Conservation (phyloP, 2,329 filamentous ascomycete genomes). For the Neofusicoccum ribis region DNA sequence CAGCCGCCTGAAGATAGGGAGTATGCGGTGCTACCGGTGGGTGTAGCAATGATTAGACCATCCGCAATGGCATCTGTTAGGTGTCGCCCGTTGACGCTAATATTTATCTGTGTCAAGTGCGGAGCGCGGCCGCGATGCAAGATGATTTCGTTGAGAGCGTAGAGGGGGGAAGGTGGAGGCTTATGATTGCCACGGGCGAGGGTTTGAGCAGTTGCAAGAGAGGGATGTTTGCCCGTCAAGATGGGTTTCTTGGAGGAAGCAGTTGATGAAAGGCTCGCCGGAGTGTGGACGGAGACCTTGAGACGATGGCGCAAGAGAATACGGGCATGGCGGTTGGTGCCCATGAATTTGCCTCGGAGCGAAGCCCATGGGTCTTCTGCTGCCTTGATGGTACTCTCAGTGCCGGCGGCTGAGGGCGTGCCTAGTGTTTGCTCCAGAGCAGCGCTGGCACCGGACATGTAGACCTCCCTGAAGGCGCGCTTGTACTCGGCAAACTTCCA, state of each 20-base stretch:
- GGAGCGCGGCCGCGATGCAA: conserved; percentile 88
- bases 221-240: conserved; percentile 20
- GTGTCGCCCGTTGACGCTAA: conserved; percentile 85
- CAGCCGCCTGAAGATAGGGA: conserved; percentile 88
- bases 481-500: conserved; percentile 96
- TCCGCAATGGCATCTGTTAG: conserved; percentile 93
- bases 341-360: conserved; percentile 78
- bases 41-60: conserved; percentile 90
- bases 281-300: conserved; percentile 76
- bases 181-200: conserved; percentile 29
- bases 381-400: conserved; percentile 28
- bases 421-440: conserved; percentile 31
- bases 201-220: conserved; percentile 23
- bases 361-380: conserved; percentile 64
- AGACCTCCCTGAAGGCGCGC: conserved; percentile 86
- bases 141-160: conserved; percentile 92
- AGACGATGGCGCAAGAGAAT: conserved; percentile 85
- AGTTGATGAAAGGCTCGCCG: conserved; percentile 53
- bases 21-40: conserved; percentile 94
- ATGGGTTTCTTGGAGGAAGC: conserved; percentile 33
- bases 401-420: not conserved
- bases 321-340: conserved; percentile 69
- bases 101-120: conserved; percentile 87
- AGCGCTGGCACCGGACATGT: conserved; percentile 70
- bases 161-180: conserved; percentile 50